Base-by-base conservation (phyloP, 768 basidiomycete species). In the Boletus rex-veris region DNA sequence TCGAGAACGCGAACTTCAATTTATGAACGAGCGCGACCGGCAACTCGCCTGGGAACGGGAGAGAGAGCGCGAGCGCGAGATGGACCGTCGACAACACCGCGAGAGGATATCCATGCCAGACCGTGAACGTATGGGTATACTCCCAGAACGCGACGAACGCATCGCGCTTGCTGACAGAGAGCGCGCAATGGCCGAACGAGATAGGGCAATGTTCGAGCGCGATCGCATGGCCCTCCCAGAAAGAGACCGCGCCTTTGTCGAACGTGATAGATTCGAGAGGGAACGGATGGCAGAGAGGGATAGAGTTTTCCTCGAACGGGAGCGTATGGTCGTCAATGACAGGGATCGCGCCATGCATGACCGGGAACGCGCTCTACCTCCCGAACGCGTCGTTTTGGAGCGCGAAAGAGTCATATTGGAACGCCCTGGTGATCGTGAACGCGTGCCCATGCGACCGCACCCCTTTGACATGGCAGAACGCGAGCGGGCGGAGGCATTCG, bases 11-110 rank as follows among this genome's bases (percentile, higher is more conserved):
- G 66, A 67, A 21, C 16, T 50, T 9, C 58, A 59, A 16, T 36
- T 62, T 9, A 55, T 61, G 37, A 57, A 45, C 33, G 64, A 68
- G 1, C 64, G 59, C 35, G 63, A 64, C 38, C 66, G 64, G 1
- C 64, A 68, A 15, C 54, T 69, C 7, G 63, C 53, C 1, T 63
- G 67, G 67, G 67, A 68, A 51, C 59, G 60, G 24, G 66, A 68
- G 6, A 62, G 63, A 19, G 60, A 64, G 3, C 59, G 58, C 39
- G 64, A 66, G 19, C 59, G 65, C 40, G 66, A 67, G 28, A 55
- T 64, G 39, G 67, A 65, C 19, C 62, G 60, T 43, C 63, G 65
- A 49, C 65, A 60, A 40, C 64, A 68, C 41, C 62, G 67, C 31
- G 66, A 67, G 26, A 60, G 66, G 43, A 45, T 68, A 16, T 44